These are phyloP conservation scores for Picea glauca DNA, from an alignment of 75 land plant genomes.

Conservation along the genomic window DNA sequence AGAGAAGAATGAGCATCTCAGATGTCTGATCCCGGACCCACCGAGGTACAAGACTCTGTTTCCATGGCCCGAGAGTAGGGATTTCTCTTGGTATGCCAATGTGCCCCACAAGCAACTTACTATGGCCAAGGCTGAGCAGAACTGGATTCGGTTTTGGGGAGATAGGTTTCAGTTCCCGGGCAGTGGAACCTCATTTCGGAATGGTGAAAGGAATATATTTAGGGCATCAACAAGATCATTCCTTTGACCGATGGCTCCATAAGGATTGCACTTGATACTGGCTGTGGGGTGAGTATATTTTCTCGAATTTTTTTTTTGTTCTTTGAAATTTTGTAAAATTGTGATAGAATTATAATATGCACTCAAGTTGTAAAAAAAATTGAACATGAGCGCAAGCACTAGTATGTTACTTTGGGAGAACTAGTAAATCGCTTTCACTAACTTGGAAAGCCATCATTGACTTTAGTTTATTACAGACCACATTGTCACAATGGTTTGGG, in stretches of 20 bases:
- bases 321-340: no score
- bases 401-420: no score
- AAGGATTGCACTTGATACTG: slow-evolving; percentile 51
- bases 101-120: slow-evolving; percentile 36
- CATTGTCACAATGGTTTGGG: no score
- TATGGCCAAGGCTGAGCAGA: slow-evolving; percentile 34
- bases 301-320: background rate
- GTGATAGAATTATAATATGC: no score
- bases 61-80: slow-evolving; percentile 48
- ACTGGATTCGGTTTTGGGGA: slow-evolving; percentile 50
- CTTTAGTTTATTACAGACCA: no score
- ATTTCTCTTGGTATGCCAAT: slow-evolving; percentile 42
- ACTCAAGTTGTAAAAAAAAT: no score
- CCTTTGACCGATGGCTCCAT: slow-evolving; percentile 33
- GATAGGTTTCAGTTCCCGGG: slow-evolving; percentile 46
- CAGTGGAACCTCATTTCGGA: slow-evolving; percentile 45
- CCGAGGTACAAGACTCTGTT: slow-evolving; percentile 28
- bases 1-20: background rate
- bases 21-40: slow-evolving; percentile 35
- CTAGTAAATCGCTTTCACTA: no score
- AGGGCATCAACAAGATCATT: slow-evolving; percentile 26
- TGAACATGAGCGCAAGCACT: no score
- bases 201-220: slow-evolving; percentile 39
- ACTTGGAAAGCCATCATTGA: no score
- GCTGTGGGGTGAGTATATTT: slow-evolving; percentile 50